Evolutionary conservation across 352 stramenopile species (phyloP), one percentile per base, ranked within the genome.

Genomic region (Pythium dissimile): DNA sequence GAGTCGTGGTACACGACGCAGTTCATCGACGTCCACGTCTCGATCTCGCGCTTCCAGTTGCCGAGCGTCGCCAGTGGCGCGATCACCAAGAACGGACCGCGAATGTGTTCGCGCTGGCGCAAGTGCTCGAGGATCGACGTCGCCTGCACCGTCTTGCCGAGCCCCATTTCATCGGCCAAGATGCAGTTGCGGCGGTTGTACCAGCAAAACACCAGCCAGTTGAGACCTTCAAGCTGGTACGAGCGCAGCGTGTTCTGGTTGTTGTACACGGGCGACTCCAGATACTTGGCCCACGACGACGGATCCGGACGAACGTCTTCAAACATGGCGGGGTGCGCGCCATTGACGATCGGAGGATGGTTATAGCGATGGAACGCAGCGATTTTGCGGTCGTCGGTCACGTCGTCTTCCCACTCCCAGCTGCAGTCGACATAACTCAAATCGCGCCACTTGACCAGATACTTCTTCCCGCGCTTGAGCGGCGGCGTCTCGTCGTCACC

Each of bases 11-110:
- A 99, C 5, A 99, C 89, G 37, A 99, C 89, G 44, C 95, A 98
- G 67, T 99, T 99, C 67, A 99, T 94, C 49, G 93, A 83, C n/a
- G 97, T 99, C 98, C 98, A 99, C 23, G 79, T 90, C 54, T 98
- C 85, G 57, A 99, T 99, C 70, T 99, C 98, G 38, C 97, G 86
- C 62, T 99, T 94, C 98, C 98, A 99, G 70, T 99, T 98, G 18
- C 91, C 84, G 24, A 99, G 81, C 2, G 97, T 99, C 9, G 93
- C 98, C 15, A 99, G 82, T 11, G 97, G 97, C 4, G 96, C 97
- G 35, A 99, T 91, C 32, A 99, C 91, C 3, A 99, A 80, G 66
- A 98, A 99, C n/a, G 97, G 97, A 9, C 95, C 94, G 7, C 84
- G 82, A 49, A 92, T 97, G 57, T 97, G 82, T 34, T 98, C 85